A percentile compares a stretch with the other conserved stretches of the same genome.
Evolutionary conservation across 2,329 filamentous ascomycete genomes (phyloP).

Genomic region (Graphilbum sp.): DNA sequence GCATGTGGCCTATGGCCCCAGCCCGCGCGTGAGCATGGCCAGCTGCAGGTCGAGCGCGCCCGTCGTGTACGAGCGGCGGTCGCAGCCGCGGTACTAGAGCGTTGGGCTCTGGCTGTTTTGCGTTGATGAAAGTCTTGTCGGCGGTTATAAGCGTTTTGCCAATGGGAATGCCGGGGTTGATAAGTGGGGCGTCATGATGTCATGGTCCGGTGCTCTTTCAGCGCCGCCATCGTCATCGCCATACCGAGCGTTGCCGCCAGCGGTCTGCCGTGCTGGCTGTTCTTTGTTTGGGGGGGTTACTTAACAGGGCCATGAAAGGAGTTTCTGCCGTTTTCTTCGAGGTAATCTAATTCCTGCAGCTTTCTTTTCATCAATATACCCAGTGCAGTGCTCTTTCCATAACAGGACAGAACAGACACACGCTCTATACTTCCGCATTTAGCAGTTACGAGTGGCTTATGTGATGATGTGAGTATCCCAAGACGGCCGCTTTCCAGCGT

Average conservation of each 20-base stretch:
- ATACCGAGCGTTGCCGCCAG: neutral
- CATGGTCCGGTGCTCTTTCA: neutral
- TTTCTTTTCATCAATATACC: too few species aligned
- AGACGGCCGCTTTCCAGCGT: too few species aligned
- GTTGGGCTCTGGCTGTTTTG: neutral
- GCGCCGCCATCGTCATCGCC: neutral
- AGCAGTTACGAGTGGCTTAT: too few species aligned
- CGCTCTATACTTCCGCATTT: too few species aligned
- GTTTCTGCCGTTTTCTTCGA: too few species aligned
- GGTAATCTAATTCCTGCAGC: too few species aligned
- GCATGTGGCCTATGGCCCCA: slow-evolving; percentile 12
- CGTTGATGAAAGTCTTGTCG: neutral
- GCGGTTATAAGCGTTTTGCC: too few species aligned
- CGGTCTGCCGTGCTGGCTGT: neutral
- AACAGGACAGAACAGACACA: too few species aligned
- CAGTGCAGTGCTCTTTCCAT: too few species aligned
- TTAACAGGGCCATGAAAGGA: neutral
- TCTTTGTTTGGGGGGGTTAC: neutral
- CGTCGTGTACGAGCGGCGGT: slow-evolving; percentile 21
- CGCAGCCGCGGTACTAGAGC: neutral
- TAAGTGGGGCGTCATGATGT: neutral
- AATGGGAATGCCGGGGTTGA: neutral
- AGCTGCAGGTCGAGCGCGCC: slow-evolving; percentile 19
- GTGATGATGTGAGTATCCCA: too few species aligned
- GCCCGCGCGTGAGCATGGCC: slow-evolving; percentile 15